Conservation (phyloP, 768 basidiomycete species). For the Phlebiopsis gigantea region DNA sequence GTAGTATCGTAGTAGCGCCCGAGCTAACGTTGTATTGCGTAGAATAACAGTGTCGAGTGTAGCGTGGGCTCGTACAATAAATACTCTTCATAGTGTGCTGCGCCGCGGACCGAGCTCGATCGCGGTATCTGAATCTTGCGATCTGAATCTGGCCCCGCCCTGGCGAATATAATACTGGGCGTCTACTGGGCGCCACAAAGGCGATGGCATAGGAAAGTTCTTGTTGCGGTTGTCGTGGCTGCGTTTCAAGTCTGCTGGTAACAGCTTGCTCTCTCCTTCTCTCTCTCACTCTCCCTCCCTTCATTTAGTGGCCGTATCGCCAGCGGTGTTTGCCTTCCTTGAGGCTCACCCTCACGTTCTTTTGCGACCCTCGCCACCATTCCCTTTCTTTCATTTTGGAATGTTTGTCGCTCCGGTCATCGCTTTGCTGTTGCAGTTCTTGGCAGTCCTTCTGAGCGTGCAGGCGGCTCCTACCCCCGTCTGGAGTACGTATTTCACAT, state of each 20-base stretch:
- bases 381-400: not conserved
- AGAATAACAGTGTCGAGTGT: not conserved
- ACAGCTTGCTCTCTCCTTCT: not conserved
- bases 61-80: not conserved
- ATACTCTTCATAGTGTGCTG: not conserved
- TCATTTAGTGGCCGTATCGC: not conserved
- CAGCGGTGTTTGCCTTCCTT: not conserved
- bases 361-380: not conserved
- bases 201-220: not conserved
- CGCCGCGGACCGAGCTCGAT: not conserved
- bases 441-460: not conserved
- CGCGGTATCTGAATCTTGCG: not conserved
- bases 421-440: not conserved
- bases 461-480: not conserved
- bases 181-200: not conserved
- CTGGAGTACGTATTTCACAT: not conserved
- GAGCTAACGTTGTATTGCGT: not conserved
- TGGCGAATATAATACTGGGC: not conserved
- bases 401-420: not conserved
- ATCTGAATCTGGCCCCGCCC: not conserved
- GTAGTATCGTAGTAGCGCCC: constrained; percentile 1
- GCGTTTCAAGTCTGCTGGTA: not conserved
- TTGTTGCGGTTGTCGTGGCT: not conserved
- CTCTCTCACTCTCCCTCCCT: not conserved
- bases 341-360: not conserved